phyloP scores from a whole-genome alignment of 495 filamentous ascomycete species.

The Astrocystis sublimbata region DNA sequence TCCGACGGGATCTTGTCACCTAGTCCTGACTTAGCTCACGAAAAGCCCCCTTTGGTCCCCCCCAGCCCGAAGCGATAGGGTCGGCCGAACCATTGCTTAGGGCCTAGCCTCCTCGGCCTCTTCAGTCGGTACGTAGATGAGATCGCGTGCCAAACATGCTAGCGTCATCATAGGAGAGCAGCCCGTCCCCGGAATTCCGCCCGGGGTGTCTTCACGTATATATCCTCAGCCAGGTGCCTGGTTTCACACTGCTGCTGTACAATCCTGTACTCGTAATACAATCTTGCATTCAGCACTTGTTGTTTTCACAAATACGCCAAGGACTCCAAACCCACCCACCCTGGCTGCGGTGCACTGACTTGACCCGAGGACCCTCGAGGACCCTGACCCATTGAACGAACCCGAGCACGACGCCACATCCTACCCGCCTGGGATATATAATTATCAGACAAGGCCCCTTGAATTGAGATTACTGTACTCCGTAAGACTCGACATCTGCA shows the following conservation, averaged over 20 bases:
- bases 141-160: conserved; percentile 2
- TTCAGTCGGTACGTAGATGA: not conserved
- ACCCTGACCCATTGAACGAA: not conserved
- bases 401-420: not conserved
- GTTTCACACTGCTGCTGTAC: too few relatives aligned
- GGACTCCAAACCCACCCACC: not conserved
- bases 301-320: conserved; percentile 1
- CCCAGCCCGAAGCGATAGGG: not conserved
- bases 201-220: not conserved
- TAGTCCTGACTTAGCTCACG: not conserved
- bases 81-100: too few relatives aligned
- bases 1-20: conserved; percentile 15
- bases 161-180: not conserved
- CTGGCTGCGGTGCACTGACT: not conserved
- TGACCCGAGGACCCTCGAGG: too few relatives aligned
- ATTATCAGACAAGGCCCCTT: conserved; percentile 9
- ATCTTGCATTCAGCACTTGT: not conserved
- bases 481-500: not conserved
- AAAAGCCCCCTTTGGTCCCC: not conserved
- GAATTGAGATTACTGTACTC: not conserved
- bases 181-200: not conserved
- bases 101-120: too few relatives aligned
- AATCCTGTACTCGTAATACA: not conserved
- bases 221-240: not conserved
- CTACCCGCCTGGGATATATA: not conserved